Base-by-base conservation (phyloP, 140 eudicot genomes). In the Ambrosia hybrid region DNA sequence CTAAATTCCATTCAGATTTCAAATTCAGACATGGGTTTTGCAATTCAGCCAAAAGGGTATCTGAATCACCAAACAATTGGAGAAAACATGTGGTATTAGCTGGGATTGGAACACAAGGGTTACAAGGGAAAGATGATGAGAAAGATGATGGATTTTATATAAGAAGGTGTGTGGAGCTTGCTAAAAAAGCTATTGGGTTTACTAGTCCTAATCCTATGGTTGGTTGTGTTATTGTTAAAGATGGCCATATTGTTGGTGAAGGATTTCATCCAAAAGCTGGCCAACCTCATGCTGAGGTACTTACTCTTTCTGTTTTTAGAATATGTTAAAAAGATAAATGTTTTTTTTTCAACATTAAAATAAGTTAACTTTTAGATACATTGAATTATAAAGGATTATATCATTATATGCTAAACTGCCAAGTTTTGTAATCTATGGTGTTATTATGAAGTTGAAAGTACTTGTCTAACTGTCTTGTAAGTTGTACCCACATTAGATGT, bases 191-290 rank as follows among this genome's bases (percentile, higher is more conserved):
- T 21, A 14, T 83, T 78, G 99, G 97, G 80, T 70, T 66, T 74
- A 94, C 99, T 30, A 94, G 96, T 67, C 99, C 99, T 80, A 94
- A 94, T 88, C 99, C 99, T 7, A 83, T 94, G 99, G 99, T 91
- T 71, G 99, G 99, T 11, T 90, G 96, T 83, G 96, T 91, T 41
- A 94, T 94, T 83, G 99, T 94, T 61, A 94, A 91, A 68, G 95
- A 91, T 83, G 97, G 92, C 41, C 78, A 86, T 72, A 78, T 94
- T 70, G 95, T 94, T 74, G 99, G 99, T 9, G 87, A 94, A 88
- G 99, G 99, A 15, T 94, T 90, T 83, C 99, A 94, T 69, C 99
- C 99, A 0, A 94, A 91, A 79, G 97, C 92, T 76, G 99, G 99
- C 0, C 95, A 88, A 57, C 96, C 99, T 77, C 99, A 94, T 85